A percentile compares a stretch with the other conserved stretches of the same genome.
Evolutionary conservation across 805 yeast species (phyloP).

Genomic region (Metschnikowia peoriensis): DNA sequence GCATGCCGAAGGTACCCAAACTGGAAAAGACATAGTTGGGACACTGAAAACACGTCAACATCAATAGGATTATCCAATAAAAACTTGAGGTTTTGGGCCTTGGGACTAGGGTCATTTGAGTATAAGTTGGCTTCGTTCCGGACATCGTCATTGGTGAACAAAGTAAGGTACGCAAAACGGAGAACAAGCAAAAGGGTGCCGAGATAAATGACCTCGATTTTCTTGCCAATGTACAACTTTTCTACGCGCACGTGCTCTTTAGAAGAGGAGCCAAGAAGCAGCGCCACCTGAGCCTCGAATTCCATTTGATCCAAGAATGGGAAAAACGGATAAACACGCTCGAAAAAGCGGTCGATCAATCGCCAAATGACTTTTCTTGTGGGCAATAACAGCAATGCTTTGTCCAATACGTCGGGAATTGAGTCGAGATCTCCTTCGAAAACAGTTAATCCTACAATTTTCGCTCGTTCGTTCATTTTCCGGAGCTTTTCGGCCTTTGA

Average conservation of each 20-base stretch:
- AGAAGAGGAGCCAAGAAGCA: slow-evolving; percentile 20
- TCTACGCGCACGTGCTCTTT: slow-evolving; percentile 15
- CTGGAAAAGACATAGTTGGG: slow-evolving; percentile 21
- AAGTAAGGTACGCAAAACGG: slow-evolving; percentile 34
- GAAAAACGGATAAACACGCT: slow-evolving; percentile 57
- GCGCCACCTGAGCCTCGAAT: slow-evolving; percentile 19
- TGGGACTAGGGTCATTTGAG: slow-evolving; percentile 11
- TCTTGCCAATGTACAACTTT: slow-evolving; percentile 27
- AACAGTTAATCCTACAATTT: slow-evolving; percentile 19
- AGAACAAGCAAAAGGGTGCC: slow-evolving; percentile 34
- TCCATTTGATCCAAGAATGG: slow-evolving; percentile 47
- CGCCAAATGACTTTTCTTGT: slow-evolving; percentile 25
- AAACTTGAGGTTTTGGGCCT: slow-evolving; percentile 15
- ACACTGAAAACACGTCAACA: slow-evolving; percentile 19
- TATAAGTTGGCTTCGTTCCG: slow-evolving; percentile 24
- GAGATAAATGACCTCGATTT: slow-evolving; percentile 33
- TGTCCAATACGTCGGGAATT: slow-evolving; percentile 20
- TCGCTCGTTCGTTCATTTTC: slow-evolving; percentile 18
- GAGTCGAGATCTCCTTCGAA: slow-evolving; percentile 20
- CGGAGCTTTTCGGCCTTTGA: slow-evolving; percentile 5
- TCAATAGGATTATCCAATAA: slow-evolving; percentile 24
- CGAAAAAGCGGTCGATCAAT: slow-evolving; percentile 29
- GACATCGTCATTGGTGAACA: slow-evolving; percentile 34
- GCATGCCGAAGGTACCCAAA: slow-evolving; percentile 30
- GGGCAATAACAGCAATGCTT: slow-evolving; percentile 24